Conservation (phyloP, 2,329 filamentous ascomycete genomes). For the Pestalotiopsis sp. region DNA sequence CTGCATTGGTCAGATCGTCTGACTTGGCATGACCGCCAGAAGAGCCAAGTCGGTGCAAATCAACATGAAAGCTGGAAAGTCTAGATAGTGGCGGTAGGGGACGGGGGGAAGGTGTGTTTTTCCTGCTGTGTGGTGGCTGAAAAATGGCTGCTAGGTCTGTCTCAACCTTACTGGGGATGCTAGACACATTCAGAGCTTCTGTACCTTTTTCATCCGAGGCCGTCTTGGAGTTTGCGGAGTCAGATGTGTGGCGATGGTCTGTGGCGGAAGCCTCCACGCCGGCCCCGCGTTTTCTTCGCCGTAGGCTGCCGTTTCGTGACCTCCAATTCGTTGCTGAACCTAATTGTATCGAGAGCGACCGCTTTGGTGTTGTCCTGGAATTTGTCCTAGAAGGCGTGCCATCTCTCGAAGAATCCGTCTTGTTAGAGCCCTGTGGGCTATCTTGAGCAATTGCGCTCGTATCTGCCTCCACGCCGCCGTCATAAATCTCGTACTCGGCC, state of each 20-base stretch:
- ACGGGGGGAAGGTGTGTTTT: conserved; percentile 55
- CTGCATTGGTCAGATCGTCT: conserved; percentile 19
- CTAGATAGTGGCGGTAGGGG: conserved; percentile 53
- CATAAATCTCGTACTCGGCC: conserved; percentile 14
- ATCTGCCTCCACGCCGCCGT: conserved; percentile 15
- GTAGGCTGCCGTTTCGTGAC: conserved; percentile 57
- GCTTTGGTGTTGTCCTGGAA: conserved; percentile 35
- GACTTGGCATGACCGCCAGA: conserved; percentile 36
- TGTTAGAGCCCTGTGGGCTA: conserved; percentile 28
- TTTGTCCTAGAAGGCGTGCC: conserved; percentile 43
- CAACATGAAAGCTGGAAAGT: conserved; percentile 57
- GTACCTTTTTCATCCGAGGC: conserved; percentile 26
- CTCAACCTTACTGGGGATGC: conserved; percentile 30
- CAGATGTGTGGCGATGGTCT: conserved; percentile 56
- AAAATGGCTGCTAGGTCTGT: conserved; percentile 32
- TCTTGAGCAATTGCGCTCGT: conserved; percentile 20
- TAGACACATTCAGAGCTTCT: conserved; percentile 27
- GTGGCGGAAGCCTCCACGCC: conserved; percentile 38
- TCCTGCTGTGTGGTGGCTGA: conserved; percentile 36
- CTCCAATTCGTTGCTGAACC: conserved; percentile 60
- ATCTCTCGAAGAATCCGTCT: conserved; percentile 32
- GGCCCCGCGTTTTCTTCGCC: conserved; percentile 52
- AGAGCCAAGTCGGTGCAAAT: conserved; percentile 49
- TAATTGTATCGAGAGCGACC: conserved; percentile 64
- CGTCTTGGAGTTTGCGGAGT: conserved; percentile 40